phyloP scores from a whole-genome alignment of 1,284 basidiomycete genomes.

The Amylostereum chailletii region DNA sequence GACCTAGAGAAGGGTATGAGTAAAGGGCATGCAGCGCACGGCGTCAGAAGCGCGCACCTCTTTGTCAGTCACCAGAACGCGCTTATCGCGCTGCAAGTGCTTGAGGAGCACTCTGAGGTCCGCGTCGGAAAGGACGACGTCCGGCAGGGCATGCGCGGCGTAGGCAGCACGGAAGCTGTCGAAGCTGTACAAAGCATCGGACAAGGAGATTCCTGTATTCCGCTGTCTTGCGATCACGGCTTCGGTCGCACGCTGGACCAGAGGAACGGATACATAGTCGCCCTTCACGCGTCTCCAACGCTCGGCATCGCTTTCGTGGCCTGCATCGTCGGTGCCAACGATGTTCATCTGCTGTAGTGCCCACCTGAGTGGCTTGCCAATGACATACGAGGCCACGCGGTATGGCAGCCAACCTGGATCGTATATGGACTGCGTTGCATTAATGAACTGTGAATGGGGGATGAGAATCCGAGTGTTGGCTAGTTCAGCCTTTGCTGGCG shows the following conservation, averaged over 20 bases:
- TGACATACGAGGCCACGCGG: slow-evolving; percentile 60
- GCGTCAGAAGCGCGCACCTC: slow-evolving; percentile 32
- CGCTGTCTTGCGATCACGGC: slow-evolving; percentile 44
- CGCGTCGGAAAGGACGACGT: slow-evolving; percentile 37
- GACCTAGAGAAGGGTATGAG: slow-evolving; percentile 32
- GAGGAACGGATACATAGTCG: slow-evolving; percentile 65
- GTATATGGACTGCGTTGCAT: slow-evolving; percentile 54
- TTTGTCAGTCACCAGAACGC: slow-evolving; percentile 50
- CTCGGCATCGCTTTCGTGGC: slow-evolving; percentile 42
- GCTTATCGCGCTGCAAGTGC: slow-evolving; percentile 73
- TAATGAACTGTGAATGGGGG: slow-evolving; percentile 50
- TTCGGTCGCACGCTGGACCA: slow-evolving; percentile 62
- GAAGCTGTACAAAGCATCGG: slow-evolving; percentile 55
- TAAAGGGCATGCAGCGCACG: slow-evolving; percentile 13
- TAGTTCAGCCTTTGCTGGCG: slow-evolving; percentile 59
- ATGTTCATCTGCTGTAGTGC: slow-evolving; percentile 72
- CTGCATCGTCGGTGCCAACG: slow-evolving; percentile 48
- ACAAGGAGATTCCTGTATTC: slow-evolving; percentile 38
- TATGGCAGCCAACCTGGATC: slow-evolving; percentile 60
- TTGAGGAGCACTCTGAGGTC: slow-evolving; percentile 69
- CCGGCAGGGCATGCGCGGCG: slow-evolving; percentile 33
- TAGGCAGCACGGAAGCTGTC: slow-evolving; percentile 60
- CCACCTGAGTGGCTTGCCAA: slow-evolving; percentile 83
- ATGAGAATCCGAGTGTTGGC: slow-evolving; percentile 35
- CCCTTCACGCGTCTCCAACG: slow-evolving; percentile 63